Evolutionary conservation across 768 basidiomycete species (phyloP), one percentile per base, ranked within the genome.

Genomic region (Neoboletus subvelutipes): DNA sequence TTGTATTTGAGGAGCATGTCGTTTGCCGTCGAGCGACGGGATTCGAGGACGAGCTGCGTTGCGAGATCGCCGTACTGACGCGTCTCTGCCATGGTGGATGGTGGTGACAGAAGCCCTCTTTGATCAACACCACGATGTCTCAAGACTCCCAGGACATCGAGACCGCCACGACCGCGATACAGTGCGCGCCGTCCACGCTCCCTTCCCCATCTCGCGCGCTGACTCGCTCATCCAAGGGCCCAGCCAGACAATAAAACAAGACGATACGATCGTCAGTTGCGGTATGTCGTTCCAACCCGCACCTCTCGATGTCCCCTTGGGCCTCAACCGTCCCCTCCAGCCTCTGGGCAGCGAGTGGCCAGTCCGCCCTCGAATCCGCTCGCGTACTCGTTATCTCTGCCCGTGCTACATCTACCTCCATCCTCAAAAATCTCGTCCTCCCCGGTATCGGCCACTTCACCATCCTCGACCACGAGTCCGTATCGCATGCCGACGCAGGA

Each of bases 361-460:
- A 99, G 72, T 76, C 78, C 26, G 93, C 93, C 0, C 87, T 98
- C 56, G 95, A 98, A 72, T 79, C 85, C 3, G 81, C 94, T 13
- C 83, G 87, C 46, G 78, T 98, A 42, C 81, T 98, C 31, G 84
- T 97, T 62, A 73, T 98, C 56, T 88, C 87, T 40, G 87, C 78
- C 0, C 85, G 86, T 24, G 92, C 93, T 0, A 92, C 94, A 2
- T 86, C 90, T 2, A 92, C 94, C 33, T 88, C 92, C 47, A 84
- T 92, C 62, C 80, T 99, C 54, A 98, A 99, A 80, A 98, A 98
- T 68, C 87, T 98, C 58, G 94, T 98, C 39, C 83, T 98, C 9
- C 97, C 97, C 3, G 96, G 96, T 9, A 85, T 98, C 61, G 93
- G 95, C n/a, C 85, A 90, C 67, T 98, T 97, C 71, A 96, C 95